phyloP scores from a whole-genome alignment of 768 basidiomycete species.

The Calocera cornea region DNA sequence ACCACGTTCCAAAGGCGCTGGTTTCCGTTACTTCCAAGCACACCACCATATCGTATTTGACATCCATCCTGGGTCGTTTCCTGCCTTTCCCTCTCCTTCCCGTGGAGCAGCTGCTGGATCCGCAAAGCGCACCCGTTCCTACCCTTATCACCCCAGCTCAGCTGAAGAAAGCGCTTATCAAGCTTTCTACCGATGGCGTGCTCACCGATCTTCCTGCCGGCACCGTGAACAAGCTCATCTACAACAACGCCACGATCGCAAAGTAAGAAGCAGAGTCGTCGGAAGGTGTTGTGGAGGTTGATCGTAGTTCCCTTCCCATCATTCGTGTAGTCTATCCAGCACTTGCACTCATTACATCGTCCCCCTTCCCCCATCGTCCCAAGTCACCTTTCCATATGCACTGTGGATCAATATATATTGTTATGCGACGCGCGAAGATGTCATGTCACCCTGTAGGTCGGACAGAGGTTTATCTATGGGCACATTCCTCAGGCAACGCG shows the following conservation, averaged over 20 bases:
- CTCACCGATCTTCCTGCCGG: constrained; percentile 40
- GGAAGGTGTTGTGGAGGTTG: too few species aligned
- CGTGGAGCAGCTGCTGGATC: constrained; percentile 10
- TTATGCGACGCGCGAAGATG: too few species aligned
- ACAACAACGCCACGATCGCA: constrained; percentile 55
- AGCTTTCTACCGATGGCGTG: constrained; percentile 39
- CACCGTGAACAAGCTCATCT: constrained; percentile 61
- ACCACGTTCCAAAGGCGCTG: not conserved
- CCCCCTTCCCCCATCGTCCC: too few species aligned
- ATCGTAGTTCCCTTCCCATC: not conserved
- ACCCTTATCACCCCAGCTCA: constrained; percentile 46
- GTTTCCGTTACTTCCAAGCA: constrained; percentile 19
- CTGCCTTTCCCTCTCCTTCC: constrained; percentile 28
- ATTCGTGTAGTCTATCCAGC: not conserved
- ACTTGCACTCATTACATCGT: too few species aligned
- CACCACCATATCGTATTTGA: constrained; percentile 34
- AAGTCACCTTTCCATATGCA: too few species aligned
- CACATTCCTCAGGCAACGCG: too few species aligned
- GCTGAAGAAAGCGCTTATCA: constrained; percentile 62
- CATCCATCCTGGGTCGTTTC: constrained; percentile 46
- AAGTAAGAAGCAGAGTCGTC: not conserved
- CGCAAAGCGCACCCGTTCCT: constrained; percentile 26
- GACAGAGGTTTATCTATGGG: too few species aligned
- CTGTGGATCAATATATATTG: too few species aligned
- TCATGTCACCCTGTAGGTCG: too few species aligned